phyloP scores from a whole-genome alignment of 2,329 filamentous ascomycete species.

The Fusarium nygamai region DNA sequence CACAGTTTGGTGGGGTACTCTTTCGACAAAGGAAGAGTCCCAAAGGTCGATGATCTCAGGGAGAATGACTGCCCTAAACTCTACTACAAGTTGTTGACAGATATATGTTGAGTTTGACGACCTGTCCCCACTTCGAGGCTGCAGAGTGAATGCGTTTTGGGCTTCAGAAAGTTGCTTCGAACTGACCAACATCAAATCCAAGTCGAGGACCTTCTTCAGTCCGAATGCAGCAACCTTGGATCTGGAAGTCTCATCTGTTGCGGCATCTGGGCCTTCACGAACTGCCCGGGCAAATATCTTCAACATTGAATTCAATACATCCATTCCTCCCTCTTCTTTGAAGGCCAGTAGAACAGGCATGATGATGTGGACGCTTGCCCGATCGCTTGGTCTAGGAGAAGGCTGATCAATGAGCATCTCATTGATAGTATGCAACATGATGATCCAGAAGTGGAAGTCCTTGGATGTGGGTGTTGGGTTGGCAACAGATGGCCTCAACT shows the following conservation, averaged over 20 bases:
- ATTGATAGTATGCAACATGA: constrained; percentile 80
- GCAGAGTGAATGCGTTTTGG: constrained; percentile 62
- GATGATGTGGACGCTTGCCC: constrained; percentile 63
- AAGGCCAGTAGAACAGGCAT: constrained; percentile 88
- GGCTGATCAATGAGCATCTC: constrained; percentile 79
- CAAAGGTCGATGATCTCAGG: constrained; percentile 82
- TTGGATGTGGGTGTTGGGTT: constrained; percentile 62
- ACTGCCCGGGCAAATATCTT: constrained; percentile 65
- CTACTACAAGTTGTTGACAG: constrained; percentile 82
- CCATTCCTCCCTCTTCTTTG: constrained; percentile 81
- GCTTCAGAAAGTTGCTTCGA: constrained; percentile 86
- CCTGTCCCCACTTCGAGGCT: constrained; percentile 53
- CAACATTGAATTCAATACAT: constrained; percentile 77
- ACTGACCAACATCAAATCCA: constrained; percentile 81
- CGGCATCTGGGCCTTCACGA: constrained; percentile 50
- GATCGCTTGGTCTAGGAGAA: constrained; percentile 58
- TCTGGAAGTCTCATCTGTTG: constrained; percentile 57
- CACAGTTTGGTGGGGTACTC: constrained; percentile 78
- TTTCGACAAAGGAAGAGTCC: constrained; percentile 86
- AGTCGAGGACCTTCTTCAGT: constrained; percentile 84
- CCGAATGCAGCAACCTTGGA: constrained; percentile 63
- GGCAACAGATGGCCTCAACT: constrained; percentile 64
- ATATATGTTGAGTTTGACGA: constrained; percentile 53
- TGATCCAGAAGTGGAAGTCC: constrained; percentile 83
- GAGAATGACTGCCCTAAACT: constrained; percentile 82